Evolutionary conservation across 1,284 basidiomycete genomes (phyloP).

Genomic region (Cystobasidium pallidum): DNA sequence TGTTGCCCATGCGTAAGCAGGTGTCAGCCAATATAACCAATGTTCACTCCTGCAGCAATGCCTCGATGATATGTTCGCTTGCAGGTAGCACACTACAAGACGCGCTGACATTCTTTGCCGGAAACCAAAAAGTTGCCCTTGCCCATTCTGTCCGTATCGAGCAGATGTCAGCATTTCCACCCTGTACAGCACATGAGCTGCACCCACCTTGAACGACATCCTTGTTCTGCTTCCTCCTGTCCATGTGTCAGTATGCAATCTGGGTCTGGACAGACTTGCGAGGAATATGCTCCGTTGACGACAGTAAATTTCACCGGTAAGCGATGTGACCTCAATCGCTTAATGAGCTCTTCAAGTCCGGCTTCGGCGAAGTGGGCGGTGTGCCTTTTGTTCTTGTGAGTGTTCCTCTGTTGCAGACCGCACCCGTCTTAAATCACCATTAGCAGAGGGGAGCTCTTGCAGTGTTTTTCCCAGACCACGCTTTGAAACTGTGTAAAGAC

Average conservation of each 20-base stretch:
- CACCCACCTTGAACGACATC: too few species aligned
- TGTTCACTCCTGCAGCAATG: neutral
- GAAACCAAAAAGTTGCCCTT: neutral
- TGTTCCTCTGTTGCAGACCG: neutral
- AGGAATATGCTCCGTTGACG: neutral
- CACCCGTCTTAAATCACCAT: constrained; percentile 3
- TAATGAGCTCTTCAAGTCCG: neutral
- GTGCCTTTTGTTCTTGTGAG: neutral
- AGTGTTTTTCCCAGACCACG: neutral
- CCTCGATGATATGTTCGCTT: neutral
- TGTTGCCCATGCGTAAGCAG: neutral
- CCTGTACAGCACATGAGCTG: too few species aligned
- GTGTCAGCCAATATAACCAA: neutral
- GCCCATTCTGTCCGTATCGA: neutral
- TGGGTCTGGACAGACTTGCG: neutral
- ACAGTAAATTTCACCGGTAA: neutral
- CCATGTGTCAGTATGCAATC: too few species aligned
- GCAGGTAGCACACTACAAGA: neutral
- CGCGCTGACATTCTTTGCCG: neutral
- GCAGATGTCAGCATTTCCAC: neutral
- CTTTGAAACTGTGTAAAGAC: neutral
- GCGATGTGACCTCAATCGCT: neutral
- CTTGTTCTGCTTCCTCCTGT: too few species aligned
- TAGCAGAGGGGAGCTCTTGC: neutral
- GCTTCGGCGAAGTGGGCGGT: neutral